Percentiles rank a stretch among this genome's conserved stretches.
These are phyloP conservation scores for Durusdinium trenchii DNA, from an alignment of 73 alveolate genomes.

Conservation along the genomic window DNA sequence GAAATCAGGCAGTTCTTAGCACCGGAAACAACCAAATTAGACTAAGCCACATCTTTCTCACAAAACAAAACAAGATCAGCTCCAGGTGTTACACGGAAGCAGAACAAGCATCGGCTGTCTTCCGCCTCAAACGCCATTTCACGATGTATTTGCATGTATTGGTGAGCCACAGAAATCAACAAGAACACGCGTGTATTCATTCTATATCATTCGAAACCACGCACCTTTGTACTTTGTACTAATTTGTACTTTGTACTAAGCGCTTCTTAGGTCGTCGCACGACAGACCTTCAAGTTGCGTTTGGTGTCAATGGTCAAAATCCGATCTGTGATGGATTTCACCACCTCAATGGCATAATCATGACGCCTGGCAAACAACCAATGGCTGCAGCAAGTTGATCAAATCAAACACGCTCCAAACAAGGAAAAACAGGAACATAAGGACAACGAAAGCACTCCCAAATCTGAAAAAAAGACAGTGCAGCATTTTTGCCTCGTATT, in stretches of 20 bases:
- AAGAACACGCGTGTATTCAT: too few species aligned
- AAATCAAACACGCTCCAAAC: background rate
- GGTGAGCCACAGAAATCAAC: too few species aligned
- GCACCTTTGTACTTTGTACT: too few species aligned
- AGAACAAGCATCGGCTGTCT: conserved; percentile 75
- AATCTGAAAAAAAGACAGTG: background rate
- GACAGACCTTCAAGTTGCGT: conserved; percentile 74
- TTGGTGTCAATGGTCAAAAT: conserved; percentile 87
- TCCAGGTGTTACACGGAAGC: conserved; percentile 30
- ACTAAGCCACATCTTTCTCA: background rate
- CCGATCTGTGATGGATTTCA: conserved; percentile 65
- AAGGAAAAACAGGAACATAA: background rate
- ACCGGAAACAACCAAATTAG: background rate
- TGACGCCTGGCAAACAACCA: conserved; percentile 49
- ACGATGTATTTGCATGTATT: background rate
- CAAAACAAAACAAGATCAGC: background rate
- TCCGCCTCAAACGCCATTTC: conserved; percentile 31
- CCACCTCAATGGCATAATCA: conserved; percentile 76
- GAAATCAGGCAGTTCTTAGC: conserved; percentile 78
- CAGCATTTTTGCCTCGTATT: background rate
- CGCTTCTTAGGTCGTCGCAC: conserved; percentile 4
- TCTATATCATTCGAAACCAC: too few species aligned
- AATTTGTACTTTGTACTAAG: background rate
- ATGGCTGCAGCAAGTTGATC: too few species aligned
- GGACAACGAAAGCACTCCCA: background rate